phyloP scores from a whole-genome alignment of 352 stramenopile species.

The Phytophthora multivora region DNA sequence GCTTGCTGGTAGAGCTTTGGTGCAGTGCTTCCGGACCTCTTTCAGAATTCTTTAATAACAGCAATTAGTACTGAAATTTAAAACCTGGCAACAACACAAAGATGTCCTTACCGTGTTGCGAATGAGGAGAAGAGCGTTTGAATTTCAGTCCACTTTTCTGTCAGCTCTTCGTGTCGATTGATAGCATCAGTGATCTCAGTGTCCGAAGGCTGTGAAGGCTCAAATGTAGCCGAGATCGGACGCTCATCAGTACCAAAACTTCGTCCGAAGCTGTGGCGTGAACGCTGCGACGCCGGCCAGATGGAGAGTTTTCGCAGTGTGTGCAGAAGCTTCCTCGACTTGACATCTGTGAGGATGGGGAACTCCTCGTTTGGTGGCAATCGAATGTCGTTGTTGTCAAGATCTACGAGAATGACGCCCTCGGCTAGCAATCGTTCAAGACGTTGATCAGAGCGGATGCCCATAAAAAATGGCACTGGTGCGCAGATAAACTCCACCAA shows the following conservation, averaged over 20 bases:
- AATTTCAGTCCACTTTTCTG: slow-evolving; percentile 66
- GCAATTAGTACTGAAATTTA: too few species aligned
- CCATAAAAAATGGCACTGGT: slow-evolving; percentile 83
- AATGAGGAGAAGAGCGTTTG: slow-evolving; percentile 60
- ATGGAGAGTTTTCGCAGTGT: slow-evolving; percentile 49
- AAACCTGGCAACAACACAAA: too few species aligned
- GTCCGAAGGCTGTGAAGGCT: slow-evolving; percentile 26
- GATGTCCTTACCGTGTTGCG: slow-evolving; percentile 39
- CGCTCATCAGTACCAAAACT: not conserved
- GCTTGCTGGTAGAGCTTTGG: slow-evolving; percentile 9
- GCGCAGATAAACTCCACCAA: slow-evolving; percentile 75
- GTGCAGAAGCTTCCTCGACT: slow-evolving; percentile 65
- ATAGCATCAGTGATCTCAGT: slow-evolving; percentile 29
- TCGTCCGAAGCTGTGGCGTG: slow-evolving; percentile 23
- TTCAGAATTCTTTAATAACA: slow-evolving; percentile 53
- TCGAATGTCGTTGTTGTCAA: slow-evolving; percentile 67
- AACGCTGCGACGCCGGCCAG: slow-evolving; percentile 49
- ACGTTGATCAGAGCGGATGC: slow-evolving; percentile 48
- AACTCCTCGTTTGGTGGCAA: slow-evolving; percentile 49
- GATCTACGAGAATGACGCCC: slow-evolving; percentile 70
- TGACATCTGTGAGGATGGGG: slow-evolving; percentile 57
- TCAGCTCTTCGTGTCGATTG: slow-evolving; percentile 51
- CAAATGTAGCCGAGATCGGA: slow-evolving; percentile 18
- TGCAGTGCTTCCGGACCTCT: slow-evolving; percentile 64
- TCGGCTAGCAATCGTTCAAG: slow-evolving; percentile 50